Evolutionary conservation across 495 filamentous ascomycete genomes (phyloP), one percentile per base, ranked within the genome.

Genomic region (Cairneyella variabilis): DNA sequence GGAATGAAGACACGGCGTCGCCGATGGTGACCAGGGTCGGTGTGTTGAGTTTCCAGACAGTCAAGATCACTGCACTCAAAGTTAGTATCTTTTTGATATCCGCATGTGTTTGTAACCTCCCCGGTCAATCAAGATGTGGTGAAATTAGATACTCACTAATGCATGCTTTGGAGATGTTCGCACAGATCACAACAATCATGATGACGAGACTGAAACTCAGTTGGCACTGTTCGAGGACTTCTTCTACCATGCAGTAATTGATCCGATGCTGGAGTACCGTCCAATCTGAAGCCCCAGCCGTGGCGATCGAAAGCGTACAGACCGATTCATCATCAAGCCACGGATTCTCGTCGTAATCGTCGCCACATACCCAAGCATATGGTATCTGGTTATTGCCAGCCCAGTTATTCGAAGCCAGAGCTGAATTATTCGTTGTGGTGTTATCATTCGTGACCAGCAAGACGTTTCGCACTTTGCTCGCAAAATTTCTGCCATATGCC

Each of bases 1-100:
- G 61, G 53, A 79, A 83, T 1, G 72, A 76, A 2, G 64, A 53
- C 10, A 83, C 60, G 8, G 75, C 75, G 58, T 84, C 78, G 12
- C 80, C 80, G 2, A 79, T 50, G 0, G 73, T 81, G 1, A 77
- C 60, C 0, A 83, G 59, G 0, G 51, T 39, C 64, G 16, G 41
- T 27, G 34, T 48, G 36, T 32, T 54, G 56, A 56, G 30, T 26
- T 44, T 50, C 46, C 45, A 44, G 11, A 57, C 55, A 0, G 66
- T 65, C 28, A 68, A 28, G n/a, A 65, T 54, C 66, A 76, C 18
- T 40, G 26, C 11, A 3, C n/a, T n/a, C n/a, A n/a, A n/a, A n/a
- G n/a, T n/a, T n/a, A n/a, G n/a, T n/a, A n/a, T n/a, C n/a, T n/a
- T n/a, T n/a, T n/a, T n/a, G n/a, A n/a, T n/a, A n/a, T n/a, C n/a